Percentiles rank a stretch among this genome's conserved stretches.
Evolutionary conservation across 2,329 filamentous ascomycete genomes (phyloP).

Genomic region (Cadophora sp.): DNA sequence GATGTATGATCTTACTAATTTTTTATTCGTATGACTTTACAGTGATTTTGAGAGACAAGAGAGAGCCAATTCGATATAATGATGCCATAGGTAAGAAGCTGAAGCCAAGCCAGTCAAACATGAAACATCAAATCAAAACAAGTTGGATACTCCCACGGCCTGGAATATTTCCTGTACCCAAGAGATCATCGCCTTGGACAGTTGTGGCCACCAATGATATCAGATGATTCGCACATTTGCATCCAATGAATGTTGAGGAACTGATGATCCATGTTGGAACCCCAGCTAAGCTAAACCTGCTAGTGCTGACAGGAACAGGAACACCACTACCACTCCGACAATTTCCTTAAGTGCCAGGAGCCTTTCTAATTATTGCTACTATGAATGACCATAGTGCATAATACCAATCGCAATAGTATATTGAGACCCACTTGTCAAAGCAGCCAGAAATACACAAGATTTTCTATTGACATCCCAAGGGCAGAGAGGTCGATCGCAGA

Average conservation of each 20-base stretch:
- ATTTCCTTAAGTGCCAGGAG: too few relatives aligned
- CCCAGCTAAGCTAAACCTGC: not conserved
- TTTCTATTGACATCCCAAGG: not conserved
- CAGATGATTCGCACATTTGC: not conserved
- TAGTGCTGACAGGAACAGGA: conserved; percentile 13
- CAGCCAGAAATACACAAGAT: too few relatives aligned
- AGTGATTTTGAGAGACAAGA: too few relatives aligned
- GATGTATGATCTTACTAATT: too few relatives aligned
- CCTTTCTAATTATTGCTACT: not conserved
- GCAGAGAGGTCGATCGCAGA: too few relatives aligned
- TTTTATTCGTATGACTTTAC: too few relatives aligned
- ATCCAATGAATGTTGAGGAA: not conserved
- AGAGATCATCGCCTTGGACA: too few relatives aligned
- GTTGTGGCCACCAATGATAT: not conserved
- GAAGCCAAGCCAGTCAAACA: not conserved
- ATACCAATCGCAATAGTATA: too few relatives aligned
- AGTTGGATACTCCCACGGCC: too few relatives aligned
- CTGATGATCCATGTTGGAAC: not conserved
- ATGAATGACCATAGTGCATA: not conserved
- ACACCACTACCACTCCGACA: not conserved
- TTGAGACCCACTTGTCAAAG: too few relatives aligned
- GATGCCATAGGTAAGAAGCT: not conserved
- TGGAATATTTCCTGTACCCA: too few relatives aligned
- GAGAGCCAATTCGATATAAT: too few relatives aligned
- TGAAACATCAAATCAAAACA: not conserved